Conservation (phyloP, 306 rosid genomes). For the Glycine latifolia region DNA sequence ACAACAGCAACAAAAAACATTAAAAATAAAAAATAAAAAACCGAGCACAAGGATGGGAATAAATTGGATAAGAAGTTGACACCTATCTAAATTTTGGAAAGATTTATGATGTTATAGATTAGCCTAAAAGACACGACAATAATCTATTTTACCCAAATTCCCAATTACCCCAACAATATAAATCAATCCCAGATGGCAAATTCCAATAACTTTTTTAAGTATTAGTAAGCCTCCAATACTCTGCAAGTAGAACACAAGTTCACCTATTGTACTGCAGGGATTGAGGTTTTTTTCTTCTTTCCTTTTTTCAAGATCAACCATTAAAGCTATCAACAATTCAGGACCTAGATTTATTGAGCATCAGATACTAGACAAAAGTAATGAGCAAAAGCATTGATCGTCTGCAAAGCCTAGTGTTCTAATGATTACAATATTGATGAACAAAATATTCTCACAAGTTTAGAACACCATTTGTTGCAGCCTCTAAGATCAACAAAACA, state of each 20-base stretch:
- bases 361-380: not conserved
- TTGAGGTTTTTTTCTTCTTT: not conserved
- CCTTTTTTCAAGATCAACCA: conserved; percentile 10
- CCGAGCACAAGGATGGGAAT: not conserved
- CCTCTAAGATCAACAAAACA: conserved; percentile 17
- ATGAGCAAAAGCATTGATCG: conserved; percentile 3
- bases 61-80: not conserved
- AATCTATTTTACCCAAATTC: not conserved
- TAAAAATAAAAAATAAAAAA: not conserved
- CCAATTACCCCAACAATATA: not conserved
- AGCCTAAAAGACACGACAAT: not conserved
- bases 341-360: conserved; percentile 21
- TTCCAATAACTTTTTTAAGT: not conserved
- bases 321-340: conserved; percentile 16
- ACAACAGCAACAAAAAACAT: not conserved
- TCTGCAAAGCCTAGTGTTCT: not conserved
- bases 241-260: conserved; percentile 8
- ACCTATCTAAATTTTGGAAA: not conserved
- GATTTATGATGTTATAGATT: not conserved
- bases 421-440: not conserved
- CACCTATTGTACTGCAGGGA: not conserved
- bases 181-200: not conserved
- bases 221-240: not conserved
- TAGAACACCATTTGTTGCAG: conserved; percentile 11
- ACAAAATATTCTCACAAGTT: not conserved